Conservation (phyloP, 192 early-diverging fungal genomes). For the Podila horticola region DNA sequence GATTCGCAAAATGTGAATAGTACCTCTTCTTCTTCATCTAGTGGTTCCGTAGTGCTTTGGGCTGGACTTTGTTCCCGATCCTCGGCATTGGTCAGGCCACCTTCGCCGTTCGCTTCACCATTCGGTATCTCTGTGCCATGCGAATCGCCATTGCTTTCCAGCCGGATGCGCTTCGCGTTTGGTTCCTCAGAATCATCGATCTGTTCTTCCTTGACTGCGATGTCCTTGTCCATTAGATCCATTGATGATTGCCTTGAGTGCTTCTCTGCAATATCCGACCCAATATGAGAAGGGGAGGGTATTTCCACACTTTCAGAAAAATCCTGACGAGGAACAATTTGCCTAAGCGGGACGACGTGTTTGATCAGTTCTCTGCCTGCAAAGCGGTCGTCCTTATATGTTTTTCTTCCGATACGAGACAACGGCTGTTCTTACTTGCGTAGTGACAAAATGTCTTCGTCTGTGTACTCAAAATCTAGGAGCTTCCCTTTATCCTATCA, state of each 20-base stretch:
- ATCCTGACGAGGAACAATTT: conserved; percentile 30
- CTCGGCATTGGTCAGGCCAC: background rate
- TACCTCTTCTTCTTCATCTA: conserved; percentile 1
- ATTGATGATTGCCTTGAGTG: background rate
- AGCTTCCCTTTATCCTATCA: conserved; percentile 63
- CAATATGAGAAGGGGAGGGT: background rate
- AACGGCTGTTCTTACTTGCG: conserved; percentile 40
- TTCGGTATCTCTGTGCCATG: background rate
- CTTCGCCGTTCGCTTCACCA: background rate
- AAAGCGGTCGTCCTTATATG: no score
- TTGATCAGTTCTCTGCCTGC: background rate
- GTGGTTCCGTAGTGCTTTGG: background rate
- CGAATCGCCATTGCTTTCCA: background rate
- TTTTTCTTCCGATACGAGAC: no score
- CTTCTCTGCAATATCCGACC: background rate
- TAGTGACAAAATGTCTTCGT: conserved; percentile 58
- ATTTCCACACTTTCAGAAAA: background rate
- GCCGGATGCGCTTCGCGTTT: background rate
- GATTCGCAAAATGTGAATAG: no score
- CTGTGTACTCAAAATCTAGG: conserved; percentile 60
- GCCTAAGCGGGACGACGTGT: conserved; percentile 2
- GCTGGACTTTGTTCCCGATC: background rate
- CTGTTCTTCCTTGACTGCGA: conserved; percentile 2
- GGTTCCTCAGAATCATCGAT: background rate
- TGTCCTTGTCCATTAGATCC: background rate